These are phyloP conservation scores for Drechslera avenae DNA, from an alignment of 2,329 filamentous ascomycete genomes.

Conservation along the genomic window DNA sequence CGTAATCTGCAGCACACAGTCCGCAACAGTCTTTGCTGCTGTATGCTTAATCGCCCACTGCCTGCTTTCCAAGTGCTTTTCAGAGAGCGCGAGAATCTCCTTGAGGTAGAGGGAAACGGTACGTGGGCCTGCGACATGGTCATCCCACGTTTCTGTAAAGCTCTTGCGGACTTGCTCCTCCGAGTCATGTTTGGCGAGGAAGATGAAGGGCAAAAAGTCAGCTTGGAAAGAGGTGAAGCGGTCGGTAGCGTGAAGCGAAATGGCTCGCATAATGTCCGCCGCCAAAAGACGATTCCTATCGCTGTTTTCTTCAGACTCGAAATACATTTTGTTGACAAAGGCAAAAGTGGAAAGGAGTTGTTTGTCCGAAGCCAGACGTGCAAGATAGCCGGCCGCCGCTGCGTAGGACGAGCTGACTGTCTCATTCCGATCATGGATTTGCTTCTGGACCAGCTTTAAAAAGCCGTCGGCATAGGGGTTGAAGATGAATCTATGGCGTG, in stretches of 20 bases:
- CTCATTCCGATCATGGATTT: constrained; percentile 88
- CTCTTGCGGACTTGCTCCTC: constrained; percentile 78
- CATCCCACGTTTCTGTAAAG: constrained; percentile 86
- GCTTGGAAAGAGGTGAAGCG: constrained; percentile 79
- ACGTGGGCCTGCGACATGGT: constrained; percentile 84
- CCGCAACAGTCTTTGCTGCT: constrained; percentile 78
- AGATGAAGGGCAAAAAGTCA: constrained; percentile 81
- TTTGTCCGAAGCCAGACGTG: constrained; percentile 66
- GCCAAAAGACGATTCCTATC: constrained; percentile 74
- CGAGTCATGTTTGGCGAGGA: constrained; percentile 83
- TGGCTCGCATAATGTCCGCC: constrained; percentile 79
- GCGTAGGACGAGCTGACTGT: constrained; percentile 91
- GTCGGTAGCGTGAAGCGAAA: constrained; percentile 87
- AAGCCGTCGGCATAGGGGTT: constrained; percentile 76
- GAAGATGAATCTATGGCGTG: constrained; percentile 76
- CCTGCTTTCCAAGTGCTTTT: constrained; percentile 72
- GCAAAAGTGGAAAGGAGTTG: constrained; percentile 60
- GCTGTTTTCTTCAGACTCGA: constrained; percentile 77
- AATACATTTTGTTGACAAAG: constrained; percentile 73
- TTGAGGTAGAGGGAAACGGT: constrained; percentile 81
- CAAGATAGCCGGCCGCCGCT: constrained; percentile 81
- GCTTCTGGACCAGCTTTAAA: constrained; percentile 76
- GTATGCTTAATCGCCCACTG: constrained; percentile 93
- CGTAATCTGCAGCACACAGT: constrained; percentile 69
- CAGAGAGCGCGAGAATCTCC: constrained; percentile 76